Conservation (phyloP, 2,329 filamentous ascomycete genomes). For the Fusarium zealandicum region DNA sequence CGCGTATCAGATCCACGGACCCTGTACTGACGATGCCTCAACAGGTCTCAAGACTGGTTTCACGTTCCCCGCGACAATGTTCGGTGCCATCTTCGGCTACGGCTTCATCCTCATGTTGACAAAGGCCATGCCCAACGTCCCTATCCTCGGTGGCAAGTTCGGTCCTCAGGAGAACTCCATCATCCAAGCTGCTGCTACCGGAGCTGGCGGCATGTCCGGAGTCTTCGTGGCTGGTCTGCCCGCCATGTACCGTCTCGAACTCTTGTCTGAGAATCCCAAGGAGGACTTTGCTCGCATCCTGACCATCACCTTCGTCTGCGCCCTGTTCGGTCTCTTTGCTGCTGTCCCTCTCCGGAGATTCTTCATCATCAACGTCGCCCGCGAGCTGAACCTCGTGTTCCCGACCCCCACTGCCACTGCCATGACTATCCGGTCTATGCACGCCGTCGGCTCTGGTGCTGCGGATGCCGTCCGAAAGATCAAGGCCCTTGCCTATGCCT, state of each 20-base stretch:
- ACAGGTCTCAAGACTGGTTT: conserved; percentile 60
- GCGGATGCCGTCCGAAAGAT: conserved; percentile 63
- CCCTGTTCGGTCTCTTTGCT: conserved; percentile 71
- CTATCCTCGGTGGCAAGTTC: conserved; percentile 61
- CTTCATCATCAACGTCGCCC: conserved; percentile 71
- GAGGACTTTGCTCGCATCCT: conserved; percentile 65
- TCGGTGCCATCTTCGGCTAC: conserved; percentile 66
- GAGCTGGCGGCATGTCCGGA: conserved; percentile 63
- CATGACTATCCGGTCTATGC: conserved; percentile 69
- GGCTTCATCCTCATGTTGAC: conserved; percentile 63
- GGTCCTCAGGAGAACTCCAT: conserved; percentile 70
- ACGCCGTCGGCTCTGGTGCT: conserved; percentile 60
- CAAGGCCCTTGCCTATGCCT: conserved; percentile 60
- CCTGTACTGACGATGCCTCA: background rate
- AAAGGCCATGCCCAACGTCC: conserved; percentile 56
- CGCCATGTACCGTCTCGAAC: conserved; percentile 64
- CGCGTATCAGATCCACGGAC: no score
- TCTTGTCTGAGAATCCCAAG: conserved; percentile 57
- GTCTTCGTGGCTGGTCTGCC: conserved; percentile 67
- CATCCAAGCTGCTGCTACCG: conserved; percentile 65
- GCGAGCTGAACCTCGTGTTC: conserved; percentile 66
- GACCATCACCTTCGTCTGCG: conserved; percentile 66
- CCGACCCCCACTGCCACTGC: conserved; percentile 66
- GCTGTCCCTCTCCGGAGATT: conserved; percentile 70
- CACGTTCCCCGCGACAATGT: conserved; percentile 57